Base-by-base conservation (phyloP, 805 yeast genomes). In the Saccharomycopsis fermentans region DNA sequence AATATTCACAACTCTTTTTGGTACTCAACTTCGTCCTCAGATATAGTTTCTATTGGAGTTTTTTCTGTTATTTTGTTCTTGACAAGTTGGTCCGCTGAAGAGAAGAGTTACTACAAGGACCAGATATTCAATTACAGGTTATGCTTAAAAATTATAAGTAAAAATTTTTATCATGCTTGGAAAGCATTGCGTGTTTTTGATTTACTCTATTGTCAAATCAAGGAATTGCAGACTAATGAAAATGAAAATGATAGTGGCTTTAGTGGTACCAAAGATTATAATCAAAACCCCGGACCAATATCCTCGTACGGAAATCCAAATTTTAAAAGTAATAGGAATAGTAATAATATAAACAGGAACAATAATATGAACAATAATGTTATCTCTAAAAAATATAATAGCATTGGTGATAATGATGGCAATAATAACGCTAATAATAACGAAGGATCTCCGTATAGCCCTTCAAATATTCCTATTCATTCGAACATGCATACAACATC, bases 61-160 rank as follows among this genome's bases (percentile, higher is more conserved):
- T 91, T 91, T 76, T 96, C 96, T 0, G 84, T 95, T 0, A 74
- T 91, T 12, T 71, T 91, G 57, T 87, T 79, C 65, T 84, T 85
- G 16, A 86, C 96, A 0, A 74, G 94, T 1, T 69, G 76, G 8
- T 66, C 79, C 0, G 70, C 77, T 17, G 88, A 83, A 57, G 96
- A 90, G 66, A 78, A 86, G 0, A 74, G 74, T 47, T 74, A 78
- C 54, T 89, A 81, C 70, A 78, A 81, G 65, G 87, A 83, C 62
- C 84, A 84, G 62, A 78, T 91, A 32, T 81, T 81, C 65, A 86
- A 85, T 64, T 91, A 87, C 69, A 75, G 95, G 59, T 83, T 90
- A 86, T 79, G 83, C 11, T 70, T 92, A 50, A 82, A 86, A 67
- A 83, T 86, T 29, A 81, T 88, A 50, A 80, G 94, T 3, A 83